Evolutionary conservation across 306 rosid species (phyloP).

Genomic region (Cucurbita moschata): DNA sequence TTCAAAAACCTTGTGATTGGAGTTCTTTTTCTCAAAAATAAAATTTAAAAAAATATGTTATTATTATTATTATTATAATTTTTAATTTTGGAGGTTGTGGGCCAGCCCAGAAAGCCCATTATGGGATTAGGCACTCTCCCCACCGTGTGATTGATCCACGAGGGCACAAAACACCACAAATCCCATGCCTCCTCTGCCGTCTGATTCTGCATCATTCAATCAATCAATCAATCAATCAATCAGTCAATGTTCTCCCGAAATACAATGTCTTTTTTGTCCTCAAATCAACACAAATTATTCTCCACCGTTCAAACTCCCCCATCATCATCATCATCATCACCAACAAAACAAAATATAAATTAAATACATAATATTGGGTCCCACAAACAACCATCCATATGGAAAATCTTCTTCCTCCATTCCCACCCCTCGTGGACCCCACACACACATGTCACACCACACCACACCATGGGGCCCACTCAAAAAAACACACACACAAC

Average conservation of each 20-base stretch:
- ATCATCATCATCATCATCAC: constrained; percentile 9
- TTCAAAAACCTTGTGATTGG: constrained; percentile 9
- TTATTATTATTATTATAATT: no score
- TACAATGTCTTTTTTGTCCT: constrained; percentile 13
- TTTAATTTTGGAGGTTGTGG: background rate
- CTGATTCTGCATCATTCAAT: constrained; percentile 1
- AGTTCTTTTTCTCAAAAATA: background rate
- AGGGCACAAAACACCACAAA: background rate
- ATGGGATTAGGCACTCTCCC: background rate
- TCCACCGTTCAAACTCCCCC: constrained; percentile 27
- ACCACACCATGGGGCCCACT: constrained; percentile 33
- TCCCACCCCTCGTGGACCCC: constrained; percentile 24
- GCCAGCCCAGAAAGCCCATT: background rate
- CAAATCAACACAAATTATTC: background rate
- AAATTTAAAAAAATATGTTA: no score
- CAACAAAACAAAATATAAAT: no score
- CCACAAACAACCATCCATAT: constrained; percentile 24
- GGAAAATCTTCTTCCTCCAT: constrained; percentile 17
- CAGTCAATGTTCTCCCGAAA: constrained; percentile 9
- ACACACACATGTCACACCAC: constrained; percentile 42
- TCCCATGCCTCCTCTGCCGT: constrained; percentile 7
- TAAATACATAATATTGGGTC: constrained; percentile 9
- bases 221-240: no score
- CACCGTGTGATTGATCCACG: background rate
- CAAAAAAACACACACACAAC: background rate